phyloP scores from a whole-genome alignment of 768 basidiomycete genomes.

The Termitomyces sp. region DNA sequence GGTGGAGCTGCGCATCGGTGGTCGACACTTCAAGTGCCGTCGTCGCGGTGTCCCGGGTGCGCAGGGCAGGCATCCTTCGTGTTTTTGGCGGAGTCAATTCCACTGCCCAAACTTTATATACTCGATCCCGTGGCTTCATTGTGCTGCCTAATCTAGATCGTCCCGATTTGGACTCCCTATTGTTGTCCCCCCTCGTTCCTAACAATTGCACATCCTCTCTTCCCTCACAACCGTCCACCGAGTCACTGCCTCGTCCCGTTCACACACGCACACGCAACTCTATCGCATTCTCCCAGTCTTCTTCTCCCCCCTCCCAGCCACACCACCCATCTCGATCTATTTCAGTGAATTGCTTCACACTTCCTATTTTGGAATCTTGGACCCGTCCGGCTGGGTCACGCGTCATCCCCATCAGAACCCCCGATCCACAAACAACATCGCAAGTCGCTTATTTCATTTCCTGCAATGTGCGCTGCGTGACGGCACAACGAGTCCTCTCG shows the following conservation, averaged over 20 bases:
- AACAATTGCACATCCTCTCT: not conserved
- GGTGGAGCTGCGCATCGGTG: conserved; percentile 23
- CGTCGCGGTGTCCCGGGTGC: conserved; percentile 68
- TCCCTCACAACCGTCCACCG: no score
- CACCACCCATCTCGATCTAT: no score
- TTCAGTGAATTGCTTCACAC: conserved; percentile 5
- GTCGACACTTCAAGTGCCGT: conserved; percentile 60
- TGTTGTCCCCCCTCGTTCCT: not conserved
- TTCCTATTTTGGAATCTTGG: conserved; percentile 26
- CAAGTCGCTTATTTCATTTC: no score
- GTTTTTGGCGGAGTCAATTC: conserved; percentile 49
- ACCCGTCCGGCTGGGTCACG: conserved; percentile 17
- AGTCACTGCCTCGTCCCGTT: not conserved
- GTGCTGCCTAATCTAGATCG: no score
- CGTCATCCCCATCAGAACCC: not conserved
- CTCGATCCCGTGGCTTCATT: no score
- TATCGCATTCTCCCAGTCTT: no score
- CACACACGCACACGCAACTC: not conserved
- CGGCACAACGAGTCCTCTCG: no score
- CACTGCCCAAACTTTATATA: conserved; percentile 13
- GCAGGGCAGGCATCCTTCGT: conserved; percentile 59
- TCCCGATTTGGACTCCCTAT: not conserved
- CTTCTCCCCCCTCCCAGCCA: no score
- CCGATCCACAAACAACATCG: no score
- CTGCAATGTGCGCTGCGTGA: no score